These are phyloP conservation scores for Blakeslea trispora DNA, from an alignment of 371 early-diverging fungal species.

Conservation along the genomic window DNA sequence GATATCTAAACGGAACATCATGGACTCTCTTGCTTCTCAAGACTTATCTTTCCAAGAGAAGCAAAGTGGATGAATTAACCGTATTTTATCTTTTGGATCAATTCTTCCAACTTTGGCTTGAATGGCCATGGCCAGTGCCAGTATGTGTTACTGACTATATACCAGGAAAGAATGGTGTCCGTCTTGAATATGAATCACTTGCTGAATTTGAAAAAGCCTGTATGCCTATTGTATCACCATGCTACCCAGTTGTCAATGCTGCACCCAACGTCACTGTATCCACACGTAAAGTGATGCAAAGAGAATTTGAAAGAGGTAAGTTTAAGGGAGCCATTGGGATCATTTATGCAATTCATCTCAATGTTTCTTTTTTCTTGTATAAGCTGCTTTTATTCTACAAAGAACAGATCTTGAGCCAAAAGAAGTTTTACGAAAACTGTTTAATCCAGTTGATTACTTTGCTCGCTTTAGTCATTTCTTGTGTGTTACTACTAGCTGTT, in stretches of 20 bases:
- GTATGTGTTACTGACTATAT: slow-evolving; percentile 32
- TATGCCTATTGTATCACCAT: slow-evolving; percentile 49
- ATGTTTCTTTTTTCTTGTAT: too few relatives aligned
- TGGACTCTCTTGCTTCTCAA: slow-evolving; percentile 39
- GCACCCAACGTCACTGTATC: slow-evolving; percentile 38
- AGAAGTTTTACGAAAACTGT: slow-evolving; percentile 26
- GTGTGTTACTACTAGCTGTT: slow-evolving; percentile 25
- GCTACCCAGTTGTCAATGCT: slow-evolving; percentile 36
- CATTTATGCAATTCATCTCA: background rate
- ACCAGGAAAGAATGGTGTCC: slow-evolving; percentile 23
- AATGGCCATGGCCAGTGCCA: slow-evolving; percentile 46
- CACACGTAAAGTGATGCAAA: slow-evolving; percentile 24
- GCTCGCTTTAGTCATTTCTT: slow-evolving; percentile 32
- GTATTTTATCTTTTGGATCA: slow-evolving; percentile 11
- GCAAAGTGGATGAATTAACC: background rate
- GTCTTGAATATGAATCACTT: slow-evolving; percentile 11
- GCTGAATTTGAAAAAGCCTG: slow-evolving; percentile 28
- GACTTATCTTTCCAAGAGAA: slow-evolving; percentile 22
- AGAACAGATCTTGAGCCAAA: background rate
- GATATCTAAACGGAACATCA: slow-evolving; percentile 41
- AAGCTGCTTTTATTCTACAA: background rate
- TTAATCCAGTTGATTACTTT: slow-evolving; percentile 28
- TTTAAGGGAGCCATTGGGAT: background rate
- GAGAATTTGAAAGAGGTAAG: slow-evolving; percentile 43
- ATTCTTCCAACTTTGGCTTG: slow-evolving; percentile 37